Base-by-base conservation (phyloP, 2,329 filamentous ascomycete species). In the Aspergillus pseudoglaucus region DNA sequence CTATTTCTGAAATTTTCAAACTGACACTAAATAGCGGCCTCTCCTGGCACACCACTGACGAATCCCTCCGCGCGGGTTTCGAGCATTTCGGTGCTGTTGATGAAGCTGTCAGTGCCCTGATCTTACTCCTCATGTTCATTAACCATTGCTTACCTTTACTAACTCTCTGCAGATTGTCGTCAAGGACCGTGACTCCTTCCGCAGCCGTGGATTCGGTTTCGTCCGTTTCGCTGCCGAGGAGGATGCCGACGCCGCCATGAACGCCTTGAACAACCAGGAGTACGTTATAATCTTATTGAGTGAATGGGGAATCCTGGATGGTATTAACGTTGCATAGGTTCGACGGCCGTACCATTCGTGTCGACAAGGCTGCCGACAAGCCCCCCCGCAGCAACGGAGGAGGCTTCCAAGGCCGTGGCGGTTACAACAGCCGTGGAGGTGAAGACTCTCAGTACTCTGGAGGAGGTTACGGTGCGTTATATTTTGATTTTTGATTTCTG, bases 171-270 rank as follows among this genome's bases (percentile, higher is more conserved):
- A 97, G 91, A 88, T 95, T 54, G 91, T 98, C 59, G 90, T 97
- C 63, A 97, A 95, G 76, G 91, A 98, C 71, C 88, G 90, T 64
- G 91, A 97, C 67, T 96, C 91, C 64, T 88, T 89, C 62, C 89
- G 91, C 70, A 96, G 90, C 78, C 88, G 93, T 70, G 93, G 93
- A 52, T 98, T 97, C 69, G 93, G 93, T 42, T 97, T 97, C 70
- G 91, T 98, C 55, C 87, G 90, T 60, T 98, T 91, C 73, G 74
- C 81, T 45, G 67, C 50, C 44, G 68, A 69, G 4, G 55, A 48
- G 14, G 72, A 75, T 45, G 71, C 72, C 6, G 67, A 74, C 30
- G 59, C 62, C 27, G 72, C 72, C 6, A 66, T 71, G 58, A 57
- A 57, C 18, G 62, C 56, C 6, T 72, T 75, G 72, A 73, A 71